Conservation (phyloP, 768 basidiomycete species). For the Pleurotus djamor region DNA sequence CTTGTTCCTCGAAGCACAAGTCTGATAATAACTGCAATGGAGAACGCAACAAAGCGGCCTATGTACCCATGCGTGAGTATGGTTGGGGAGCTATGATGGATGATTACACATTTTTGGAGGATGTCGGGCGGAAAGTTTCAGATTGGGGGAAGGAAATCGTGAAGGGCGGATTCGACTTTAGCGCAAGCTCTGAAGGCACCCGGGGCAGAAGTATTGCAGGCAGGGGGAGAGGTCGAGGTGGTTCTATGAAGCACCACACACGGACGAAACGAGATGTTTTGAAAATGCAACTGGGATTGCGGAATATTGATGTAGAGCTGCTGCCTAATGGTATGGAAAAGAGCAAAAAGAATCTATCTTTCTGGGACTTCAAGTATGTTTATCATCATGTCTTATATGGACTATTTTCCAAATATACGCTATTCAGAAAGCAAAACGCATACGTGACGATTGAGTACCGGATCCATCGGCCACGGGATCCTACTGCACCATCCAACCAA, state of each 20-base stretch:
- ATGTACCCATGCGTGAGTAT: constrained; percentile 82
- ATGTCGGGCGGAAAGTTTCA: constrained; percentile 70
- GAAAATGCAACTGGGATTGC: constrained; percentile 61
- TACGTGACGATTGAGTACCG: constrained; percentile 73
- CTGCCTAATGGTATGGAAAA: constrained; percentile 84
- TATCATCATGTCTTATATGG: constrained; percentile 10
- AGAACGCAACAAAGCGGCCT: constrained; percentile 67
- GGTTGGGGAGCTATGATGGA: constrained; percentile 86
- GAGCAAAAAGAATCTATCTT: constrained; percentile 74
- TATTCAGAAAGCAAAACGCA: constrained; percentile 58
- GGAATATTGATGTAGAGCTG: constrained; percentile 73
- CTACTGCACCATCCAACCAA: constrained; percentile 35
- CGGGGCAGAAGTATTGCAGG: constrained; percentile 14
- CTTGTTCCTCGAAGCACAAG: constrained; percentile 74
- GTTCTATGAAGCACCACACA: constrained; percentile 19
- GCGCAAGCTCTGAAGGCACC: constrained; percentile 15
- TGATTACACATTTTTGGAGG: constrained; percentile 87
- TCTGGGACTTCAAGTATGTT: constrained; percentile 78
- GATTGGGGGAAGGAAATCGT: constrained; percentile 74
- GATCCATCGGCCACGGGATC: constrained; percentile 53
- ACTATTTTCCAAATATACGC: background rate
- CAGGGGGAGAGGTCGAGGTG: constrained; percentile 22
- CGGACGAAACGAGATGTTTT: constrained; percentile 65
- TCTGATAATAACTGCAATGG: constrained; percentile 59
- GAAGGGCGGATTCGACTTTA: constrained; percentile 50